Conservation (phyloP, 169 alveolate genomes). For the Eimeria sp. region DNA sequence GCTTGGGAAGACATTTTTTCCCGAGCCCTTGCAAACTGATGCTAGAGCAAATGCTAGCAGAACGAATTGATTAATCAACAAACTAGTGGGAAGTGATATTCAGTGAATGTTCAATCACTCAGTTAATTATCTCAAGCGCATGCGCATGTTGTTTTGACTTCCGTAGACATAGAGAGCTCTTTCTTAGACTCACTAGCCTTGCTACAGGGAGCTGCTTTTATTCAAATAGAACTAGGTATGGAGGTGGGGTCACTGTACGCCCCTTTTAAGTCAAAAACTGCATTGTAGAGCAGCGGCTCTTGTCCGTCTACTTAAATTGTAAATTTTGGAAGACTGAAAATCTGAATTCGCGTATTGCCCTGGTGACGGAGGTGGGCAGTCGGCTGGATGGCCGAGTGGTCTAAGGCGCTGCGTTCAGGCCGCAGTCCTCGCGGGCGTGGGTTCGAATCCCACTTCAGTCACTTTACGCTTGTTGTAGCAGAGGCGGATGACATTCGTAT, state of each 20-base stretch:
- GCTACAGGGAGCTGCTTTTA: background rate
- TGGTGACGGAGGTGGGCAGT: background rate
- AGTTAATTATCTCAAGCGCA: background rate
- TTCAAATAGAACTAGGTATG: background rate
- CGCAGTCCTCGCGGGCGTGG: conserved; percentile 99
- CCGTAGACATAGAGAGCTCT: background rate
- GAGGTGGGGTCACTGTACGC: background rate
- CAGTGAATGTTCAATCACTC: no score
- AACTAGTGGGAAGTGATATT: no score
- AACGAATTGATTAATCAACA: no score
- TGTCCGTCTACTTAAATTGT: background rate
- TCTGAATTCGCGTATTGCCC: no score
- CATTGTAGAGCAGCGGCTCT: background rate
- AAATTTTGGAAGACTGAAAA: no score
- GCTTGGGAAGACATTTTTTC: conserved; percentile 58
- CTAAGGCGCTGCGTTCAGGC: conserved; percentile 99
- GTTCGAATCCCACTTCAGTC: conserved; percentile 98
- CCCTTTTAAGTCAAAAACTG: background rate
- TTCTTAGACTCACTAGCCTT: background rate
- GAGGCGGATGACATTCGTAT: background rate
- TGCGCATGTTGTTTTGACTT: background rate
- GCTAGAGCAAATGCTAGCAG: background rate
- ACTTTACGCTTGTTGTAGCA: background rate
- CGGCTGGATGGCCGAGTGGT: conserved; percentile 99
- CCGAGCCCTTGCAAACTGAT: background rate